Evolutionary conservation across 2,329 filamentous ascomycete genomes (phyloP).

Genomic region (Trichocomaceae sp.): DNA sequence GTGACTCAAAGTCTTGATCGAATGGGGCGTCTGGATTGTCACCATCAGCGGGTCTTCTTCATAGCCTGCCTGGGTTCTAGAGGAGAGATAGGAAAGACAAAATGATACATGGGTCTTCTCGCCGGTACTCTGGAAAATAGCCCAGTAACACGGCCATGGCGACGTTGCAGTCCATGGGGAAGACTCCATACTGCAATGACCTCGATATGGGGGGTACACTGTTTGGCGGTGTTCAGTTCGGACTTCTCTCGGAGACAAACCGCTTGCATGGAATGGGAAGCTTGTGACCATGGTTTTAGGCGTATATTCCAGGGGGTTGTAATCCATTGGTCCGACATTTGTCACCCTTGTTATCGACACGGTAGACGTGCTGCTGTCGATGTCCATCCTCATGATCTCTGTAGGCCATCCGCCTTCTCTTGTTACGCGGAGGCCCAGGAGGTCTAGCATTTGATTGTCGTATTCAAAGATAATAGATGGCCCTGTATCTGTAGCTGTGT

Average conservation of each 20-base stretch:
- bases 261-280: slow-evolving; percentile 50
- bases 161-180: slow-evolving; percentile 21
- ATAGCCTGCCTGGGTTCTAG: slow-evolving; percentile 18
- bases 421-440: slow-evolving; percentile 42
- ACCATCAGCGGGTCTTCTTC: slow-evolving; percentile 19
- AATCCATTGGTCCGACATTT: slow-evolving; percentile 40
- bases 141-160: slow-evolving; percentile 29
- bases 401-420: slow-evolving; percentile 47
- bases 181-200: slow-evolving; percentile 34
- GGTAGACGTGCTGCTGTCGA: slow-evolving; percentile 43
- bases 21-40: slow-evolving; percentile 24
- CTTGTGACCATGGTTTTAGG: slow-evolving; percentile 45
- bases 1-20: slow-evolving; percentile 20
- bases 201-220: slow-evolving; percentile 41
- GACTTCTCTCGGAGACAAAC: slow-evolving; percentile 44
- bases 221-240: slow-evolving; percentile 30
- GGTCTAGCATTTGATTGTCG: slow-evolving; percentile 46
- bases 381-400: slow-evolving; percentile 43
- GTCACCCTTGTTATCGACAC: slow-evolving; percentile 54
- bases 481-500: slow-evolving; percentile 27
- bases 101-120: slow-evolving; percentile 27
- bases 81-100: slow-evolving; percentile 27
- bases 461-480: slow-evolving; percentile 47
- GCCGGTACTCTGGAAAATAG: slow-evolving; percentile 33
- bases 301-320: slow-evolving; percentile 25